Evolutionary conservation across 1,284 basidiomycete species (phyloP), one percentile per base, ranked within the genome.

Genomic region (Ustilago cynodontis): DNA sequence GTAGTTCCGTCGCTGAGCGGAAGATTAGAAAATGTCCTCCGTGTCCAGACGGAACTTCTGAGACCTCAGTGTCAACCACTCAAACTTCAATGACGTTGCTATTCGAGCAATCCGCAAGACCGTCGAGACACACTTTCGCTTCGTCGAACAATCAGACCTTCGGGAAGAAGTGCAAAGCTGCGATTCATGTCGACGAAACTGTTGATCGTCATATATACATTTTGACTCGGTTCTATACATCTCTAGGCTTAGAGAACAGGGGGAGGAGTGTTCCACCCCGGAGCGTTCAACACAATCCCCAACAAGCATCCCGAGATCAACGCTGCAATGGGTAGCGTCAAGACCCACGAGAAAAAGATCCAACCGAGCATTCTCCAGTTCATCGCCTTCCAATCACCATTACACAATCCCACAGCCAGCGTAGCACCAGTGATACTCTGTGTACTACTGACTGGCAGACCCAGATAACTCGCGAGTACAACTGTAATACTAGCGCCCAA

Each of bases 361-460:
- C 72, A 78, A 16, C 51, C 60, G 13, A 74, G 43, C 65, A 59
- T 64, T 8, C 65, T 39, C 77, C 73, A 79, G 39, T 80, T 80
- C 53, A 76, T 66, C 1, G 59, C 59, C 28, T 64, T 49, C 26
- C 33, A 59, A 41, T 67, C 65, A 33, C 72, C 67, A 28, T 76
- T 73, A 63, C 65, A 75, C 24, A 78, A 45, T 0, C 62, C 66
- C 10, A 80, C 75, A 1, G 56, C 78, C 37, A 80, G 18, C 2
- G 78, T 71, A 0, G 75, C 75, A 50, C 78, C 78, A 0, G 71
- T 78, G 55, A 78, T 71, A 37, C 59, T 72, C 65, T 78, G 75
- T 2, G 75, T 78, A 3, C 68, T 65, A 8, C 62, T 64, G 14
- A 80, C 72, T 5, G 78, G 76, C 22, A 78, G 24, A 2, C 60